Conservation (phyloP, 2,329 filamentous ascomycete genomes). For the Bipolaris oryzae region DNA sequence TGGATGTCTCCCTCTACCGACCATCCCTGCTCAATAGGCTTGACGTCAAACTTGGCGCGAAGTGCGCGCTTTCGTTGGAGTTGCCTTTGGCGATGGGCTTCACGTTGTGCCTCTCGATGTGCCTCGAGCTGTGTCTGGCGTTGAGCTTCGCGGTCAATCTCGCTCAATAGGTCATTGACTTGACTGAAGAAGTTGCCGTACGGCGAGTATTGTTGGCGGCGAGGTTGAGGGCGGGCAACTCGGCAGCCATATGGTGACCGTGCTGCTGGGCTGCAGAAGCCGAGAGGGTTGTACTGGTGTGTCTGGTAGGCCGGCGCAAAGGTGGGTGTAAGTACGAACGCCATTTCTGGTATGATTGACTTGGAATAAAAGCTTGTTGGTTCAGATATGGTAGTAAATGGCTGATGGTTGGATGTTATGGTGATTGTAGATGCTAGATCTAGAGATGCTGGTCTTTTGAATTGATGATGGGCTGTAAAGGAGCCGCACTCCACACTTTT, state of each 20-base stretch:
- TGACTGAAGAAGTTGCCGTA: slow-evolving; percentile 43
- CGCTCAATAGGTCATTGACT: slow-evolving; percentile 40
- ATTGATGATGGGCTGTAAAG: slow-evolving; percentile 32
- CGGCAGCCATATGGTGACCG: slow-evolving; percentile 30
- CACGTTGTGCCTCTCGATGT: slow-evolving; percentile 35
- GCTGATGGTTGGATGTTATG: slow-evolving; percentile 22
- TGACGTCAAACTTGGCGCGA: slow-evolving; percentile 40
- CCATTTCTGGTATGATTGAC: slow-evolving; percentile 32
- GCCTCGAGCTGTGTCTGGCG: slow-evolving; percentile 34
- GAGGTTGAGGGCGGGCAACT: slow-evolving; percentile 22
- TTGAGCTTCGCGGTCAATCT: slow-evolving; percentile 37
- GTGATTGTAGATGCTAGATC: slow-evolving; percentile 30
- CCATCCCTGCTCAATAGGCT: slow-evolving; percentile 38
- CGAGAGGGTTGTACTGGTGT: slow-evolving; percentile 38
- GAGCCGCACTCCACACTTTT: slow-evolving; percentile 30
- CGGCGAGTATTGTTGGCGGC: slow-evolving; percentile 30
- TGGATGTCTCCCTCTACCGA: slow-evolving; percentile 41
- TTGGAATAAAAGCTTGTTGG: slow-evolving; percentile 1
- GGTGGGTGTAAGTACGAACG: slow-evolving; percentile 42
- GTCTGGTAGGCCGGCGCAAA: slow-evolving; percentile 40
- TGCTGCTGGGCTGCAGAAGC: slow-evolving; percentile 30
- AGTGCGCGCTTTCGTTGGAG: slow-evolving; percentile 41
- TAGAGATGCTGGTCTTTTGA: slow-evolving; percentile 28
- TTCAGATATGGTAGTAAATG: slow-evolving; percentile 3
- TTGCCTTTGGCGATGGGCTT: slow-evolving; percentile 22